Conservation (phyloP, 192 early-diverging fungal genomes). For the Entomortierella beljakovae region DNA sequence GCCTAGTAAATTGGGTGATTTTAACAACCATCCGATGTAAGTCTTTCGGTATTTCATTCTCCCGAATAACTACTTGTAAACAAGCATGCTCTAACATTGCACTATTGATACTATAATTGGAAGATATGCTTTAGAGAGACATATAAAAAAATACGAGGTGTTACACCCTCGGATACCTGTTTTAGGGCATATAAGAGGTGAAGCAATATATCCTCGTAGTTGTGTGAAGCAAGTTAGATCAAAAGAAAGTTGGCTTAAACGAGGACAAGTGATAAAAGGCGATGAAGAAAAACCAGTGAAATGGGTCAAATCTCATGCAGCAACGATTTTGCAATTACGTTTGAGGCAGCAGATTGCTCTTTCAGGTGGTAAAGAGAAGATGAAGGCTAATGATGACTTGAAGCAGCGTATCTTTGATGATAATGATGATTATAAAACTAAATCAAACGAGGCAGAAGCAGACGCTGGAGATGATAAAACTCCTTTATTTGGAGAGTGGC, state of each 20-base stretch:
- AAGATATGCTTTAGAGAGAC: slow-evolving; percentile 86
- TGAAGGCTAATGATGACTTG: neutral
- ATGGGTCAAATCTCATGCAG: slow-evolving; percentile 40
- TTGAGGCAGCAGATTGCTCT: slow-evolving; percentile 44
- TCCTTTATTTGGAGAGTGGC: slow-evolving; percentile 87
- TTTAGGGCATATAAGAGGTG: slow-evolving; percentile 82
- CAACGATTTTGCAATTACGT: slow-evolving; percentile 42
- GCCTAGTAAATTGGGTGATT: slow-evolving; percentile 81
- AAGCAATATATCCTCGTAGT: slow-evolving; percentile 82
- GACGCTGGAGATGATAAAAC: slow-evolving; percentile 37
- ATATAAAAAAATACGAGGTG: slow-evolving; percentile 83
- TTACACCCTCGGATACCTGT: slow-evolving; percentile 75
- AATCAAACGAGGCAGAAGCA: neutral
- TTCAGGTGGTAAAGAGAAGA: slow-evolving; percentile 9
- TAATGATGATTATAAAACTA: neutral
- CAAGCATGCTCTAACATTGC: neutral
- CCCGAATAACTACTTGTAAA: neutral
- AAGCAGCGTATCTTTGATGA: neutral
- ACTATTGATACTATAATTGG: neutral
- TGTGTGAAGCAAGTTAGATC: slow-evolving; percentile 72
- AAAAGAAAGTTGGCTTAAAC: slow-evolving; percentile 72
- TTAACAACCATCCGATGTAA: slow-evolving; percentile 86
- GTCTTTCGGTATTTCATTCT: slow-evolving; percentile 73
- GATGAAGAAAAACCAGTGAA: slow-evolving; percentile 22
- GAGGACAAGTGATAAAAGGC: slow-evolving; percentile 63